Base-by-base conservation (phyloP, 139 green algal species). In the Micromonas commoda region DNA sequence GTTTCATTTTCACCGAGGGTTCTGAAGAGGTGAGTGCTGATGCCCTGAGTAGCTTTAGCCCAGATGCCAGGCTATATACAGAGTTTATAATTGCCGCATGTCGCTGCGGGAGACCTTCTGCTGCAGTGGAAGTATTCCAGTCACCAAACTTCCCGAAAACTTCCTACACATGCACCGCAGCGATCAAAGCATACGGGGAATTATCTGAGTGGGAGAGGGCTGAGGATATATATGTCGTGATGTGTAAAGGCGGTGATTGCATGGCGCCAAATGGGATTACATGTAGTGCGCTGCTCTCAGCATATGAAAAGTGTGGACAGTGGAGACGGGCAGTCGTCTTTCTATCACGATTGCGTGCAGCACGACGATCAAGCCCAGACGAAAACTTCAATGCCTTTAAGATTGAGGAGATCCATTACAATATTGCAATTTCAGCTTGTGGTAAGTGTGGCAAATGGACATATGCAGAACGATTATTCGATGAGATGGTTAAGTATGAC, bases 391-490 rank as follows among this genome's bases (percentile, higher is more conserved):
- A 32, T 24, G 19, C 32, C 32, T 19, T 38, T 1, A n/a, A 34
- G 9, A 21, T 39, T 2, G 61, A 75, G 37, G 68, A 75, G 26
- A 75, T 75, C 29, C 68, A 75, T 61, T 39, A 75, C 35, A 75
- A 75, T 26, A 61, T 75, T 24, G 35, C 53, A 1, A 61, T 75
- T 16, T 61, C 34, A n/a, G 68, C 33, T 38, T 39, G 31, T 32
- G 68, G 68, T 3, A 75, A 75, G 38, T 60, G 35, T 24, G 19
- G 23, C 21, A 23, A 75, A 39, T 75, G 68, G 68, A 24, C 21
- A n/a, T 21, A 21, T 5, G 68, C 68, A 20, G 68, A 75, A 61
- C 32, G 21, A 23, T 63, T 75, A 32, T 75, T 61, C 68, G 31
- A 75, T 33, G 28, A 32, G 20, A 63, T 38, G 33, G n/a, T 33